Evolutionary conservation across 2,329 filamentous ascomycete species (phyloP).

Genomic region (Ceratocystis cacaofunesta): DNA sequence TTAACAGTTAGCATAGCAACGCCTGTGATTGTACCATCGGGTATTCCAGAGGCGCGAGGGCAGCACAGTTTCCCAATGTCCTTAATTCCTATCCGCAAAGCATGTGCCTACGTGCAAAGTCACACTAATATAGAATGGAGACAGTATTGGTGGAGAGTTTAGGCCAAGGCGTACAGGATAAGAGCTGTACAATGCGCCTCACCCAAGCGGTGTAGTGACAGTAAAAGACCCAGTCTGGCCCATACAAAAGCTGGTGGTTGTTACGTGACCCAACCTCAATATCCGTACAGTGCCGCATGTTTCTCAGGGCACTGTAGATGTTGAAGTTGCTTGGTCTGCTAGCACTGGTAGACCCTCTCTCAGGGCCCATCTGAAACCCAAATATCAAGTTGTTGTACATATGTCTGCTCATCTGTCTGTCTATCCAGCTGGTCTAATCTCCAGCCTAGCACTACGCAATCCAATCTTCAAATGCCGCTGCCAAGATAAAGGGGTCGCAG

Average conservation of each 20-base stretch:
- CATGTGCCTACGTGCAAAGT: neutral
- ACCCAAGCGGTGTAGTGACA: neutral
- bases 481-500: neutral
- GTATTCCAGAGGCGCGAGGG: neutral
- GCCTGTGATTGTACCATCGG: neutral
- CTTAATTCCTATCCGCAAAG: neutral
- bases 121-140: neutral
- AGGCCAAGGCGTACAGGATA: neutral
- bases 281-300: neutral
- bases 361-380: too few species aligned
- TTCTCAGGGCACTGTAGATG: neutral
- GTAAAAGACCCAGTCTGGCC: neutral
- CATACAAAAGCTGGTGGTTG: neutral
- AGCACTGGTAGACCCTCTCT: too few species aligned
- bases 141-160: conserved; percentile 4
- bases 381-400: too few species aligned
- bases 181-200: neutral
- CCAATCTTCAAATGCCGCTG: neutral
- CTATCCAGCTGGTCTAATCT: too few species aligned
- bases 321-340: neutral
- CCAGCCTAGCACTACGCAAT: neutral
- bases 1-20: neutral
- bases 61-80: neutral
- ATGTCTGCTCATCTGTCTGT: too few species aligned
- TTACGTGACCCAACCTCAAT: neutral